Base-by-base conservation (phyloP, 148 eudicot species). In the Amaranthus palmeri region DNA sequence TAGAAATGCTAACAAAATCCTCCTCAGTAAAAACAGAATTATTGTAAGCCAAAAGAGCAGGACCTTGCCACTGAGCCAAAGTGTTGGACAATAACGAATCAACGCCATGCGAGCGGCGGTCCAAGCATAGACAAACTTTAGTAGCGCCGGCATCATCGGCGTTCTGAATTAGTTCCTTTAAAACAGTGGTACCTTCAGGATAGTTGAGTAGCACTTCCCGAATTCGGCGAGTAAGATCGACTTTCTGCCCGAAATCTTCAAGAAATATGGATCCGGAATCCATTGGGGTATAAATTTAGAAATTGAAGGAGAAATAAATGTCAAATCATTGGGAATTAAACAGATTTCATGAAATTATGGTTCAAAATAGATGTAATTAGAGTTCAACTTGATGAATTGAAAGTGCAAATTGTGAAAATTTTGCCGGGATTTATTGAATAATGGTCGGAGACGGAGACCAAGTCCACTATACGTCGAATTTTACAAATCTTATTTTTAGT, bases 71-170 rank as follows among this genome's bases (percentile, higher is more conserved):
- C 88, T 89, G 88, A 6, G 86, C 83, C 47, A 95, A 78, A 62
- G 74, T 78, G 0, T 72, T 72, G 3, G 96, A 85, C 49, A 95
- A 68, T 61, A 95, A 67, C 4, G 93, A 86, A n/a, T 69, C 77
- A 17, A 60, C 70, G 44, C 80, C 87, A 53, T 93, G 98, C 0
- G 49, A 41, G 13, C 98, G 77, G 4, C 96, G 90, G 80, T 95
- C 99, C 60, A 95, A 79, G 84, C 99, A 95, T 25, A 95, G 82
- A 46, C 85, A 64, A 58, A 95, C 90, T 55, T 69, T 85, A 54
- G 90, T 95, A 40, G 99, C 99, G 7, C 96, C 97, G 67, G 99
- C 99, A 41, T 95, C 98, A 47, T 95, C 98, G 51, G 98, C 98
- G 73, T 95, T 95, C 81, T 95, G 98, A 41, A 95, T 85, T n/a